Evolutionary conservation across 2,329 filamentous ascomycete species (phyloP), one percentile per base, ranked within the genome.

Genomic region (Colletotrichum sp.): DNA sequence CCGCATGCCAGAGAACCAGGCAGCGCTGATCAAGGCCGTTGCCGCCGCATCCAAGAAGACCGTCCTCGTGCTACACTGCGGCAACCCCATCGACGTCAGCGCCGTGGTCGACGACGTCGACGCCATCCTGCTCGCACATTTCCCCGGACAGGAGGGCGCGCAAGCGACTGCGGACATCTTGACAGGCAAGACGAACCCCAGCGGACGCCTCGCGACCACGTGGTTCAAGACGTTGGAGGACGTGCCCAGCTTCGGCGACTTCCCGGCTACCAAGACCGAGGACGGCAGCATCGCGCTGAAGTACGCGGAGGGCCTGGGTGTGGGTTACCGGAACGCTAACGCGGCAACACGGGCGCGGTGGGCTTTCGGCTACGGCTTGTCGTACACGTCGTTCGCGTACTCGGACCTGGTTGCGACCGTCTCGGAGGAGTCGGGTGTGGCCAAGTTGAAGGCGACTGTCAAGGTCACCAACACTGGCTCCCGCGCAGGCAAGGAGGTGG

Each of bases 381-480:
- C 77, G 7, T 71, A 77, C 43, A 74, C 74, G 8, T n/a, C 67
- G 2, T 77, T 77, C 36, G 30, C 60, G 7, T 77, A 78, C 39
- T 66, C 52, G 4, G 71, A 68, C 5, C 48, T 72, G 10, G 18
- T 8, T 6, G 61, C 48, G 4, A 26, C 24, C 1, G 64, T 74
- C 7, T 26, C 74, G 18, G 81, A 79, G 4, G 74, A 75, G 59
- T 77, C 77, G 24, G 77, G 76, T 14, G 81, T 78, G 8, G 76
- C 78, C 55, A 78, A 73, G 14, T 68, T 81, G 69, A 80, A 78
- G 13, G 57, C 28, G 7, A 39, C 69, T 78, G 92, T 94, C 78
- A 92, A 89, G 79, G 87, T 88, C 7, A 36, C 74, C 34, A 81
- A 82, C 76, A 80, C 78, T 1, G 81, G 80, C 13, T 59, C 70